Base-by-base conservation (phyloP, 805 yeast genomes). In the Saccharomyces paradoxus region DNA sequence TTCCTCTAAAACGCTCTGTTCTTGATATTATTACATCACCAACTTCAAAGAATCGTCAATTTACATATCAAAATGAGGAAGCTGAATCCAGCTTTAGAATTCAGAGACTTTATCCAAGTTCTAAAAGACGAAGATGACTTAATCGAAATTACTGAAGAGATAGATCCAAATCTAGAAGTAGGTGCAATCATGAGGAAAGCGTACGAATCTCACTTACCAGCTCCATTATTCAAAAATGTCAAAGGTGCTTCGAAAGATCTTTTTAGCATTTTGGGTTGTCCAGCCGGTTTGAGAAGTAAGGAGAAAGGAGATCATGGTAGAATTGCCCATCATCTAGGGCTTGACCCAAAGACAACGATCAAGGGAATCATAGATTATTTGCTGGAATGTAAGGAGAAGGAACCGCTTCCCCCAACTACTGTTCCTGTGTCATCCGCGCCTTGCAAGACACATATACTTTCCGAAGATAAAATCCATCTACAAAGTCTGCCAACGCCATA, bases 151-250 rank as follows among this genome's bases (percentile, higher is more conserved):
- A 50, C 48, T 28, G 50, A 58, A 41, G 63, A 66, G 52, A 56
- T 65, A 8, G 69, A 66, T 52, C 69, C 69, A 10, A 41, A 57
- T 32, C 55, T 60, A 26, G 70, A 66, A 54, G 65, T 60, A 3
- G 70, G 69, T n/a, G 69, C 69, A 27, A 62, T 66, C 41, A 64
- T 58, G 58, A 65, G 69, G 55, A 63, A 56, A 50, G 63, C 53
- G 13, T 64, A 63, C 30, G 69, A 64, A 54, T 58, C 56, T 6
- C 50, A 60, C 30, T 37, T 56, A 21, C 60, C 67, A 4, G 70
- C 63, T 12, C 70, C 70, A 1, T 58, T 57, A 17, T 60, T 66
- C 55, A 60, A 54, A 28, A 64, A 63, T 32, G 50, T 63, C 26
- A 64, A 56, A 47, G 47, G 50, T 5, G 47, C 54, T 21, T 41